Conservation (phyloP, 108 stramenopile genomes). For the Nitzschia sp. region DNA sequence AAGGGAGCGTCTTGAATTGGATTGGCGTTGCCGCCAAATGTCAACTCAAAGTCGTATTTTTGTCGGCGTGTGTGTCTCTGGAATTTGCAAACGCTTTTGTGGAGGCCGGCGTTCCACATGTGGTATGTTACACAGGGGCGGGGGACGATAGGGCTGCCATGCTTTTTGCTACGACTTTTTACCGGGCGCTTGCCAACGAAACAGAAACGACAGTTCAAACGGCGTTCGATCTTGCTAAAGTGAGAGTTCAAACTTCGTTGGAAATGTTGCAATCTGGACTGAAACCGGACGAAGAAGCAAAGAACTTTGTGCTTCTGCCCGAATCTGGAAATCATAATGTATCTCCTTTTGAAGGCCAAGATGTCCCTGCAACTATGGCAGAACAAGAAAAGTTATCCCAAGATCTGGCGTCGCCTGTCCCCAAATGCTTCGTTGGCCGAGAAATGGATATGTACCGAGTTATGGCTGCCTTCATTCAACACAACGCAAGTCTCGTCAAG, state of each 20-base stretch:
- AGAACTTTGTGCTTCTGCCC: not conserved
- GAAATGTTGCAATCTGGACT: not conserved
- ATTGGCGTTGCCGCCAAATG: not conserved
- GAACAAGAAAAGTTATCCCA: no score
- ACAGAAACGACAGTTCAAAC: not conserved
- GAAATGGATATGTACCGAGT: not conserved
- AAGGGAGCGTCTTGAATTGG: not conserved
- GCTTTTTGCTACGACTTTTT: not conserved
- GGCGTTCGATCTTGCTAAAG: not conserved
- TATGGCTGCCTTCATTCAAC: not conserved
- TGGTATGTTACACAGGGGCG: not conserved
- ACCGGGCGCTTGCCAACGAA: not conserved
- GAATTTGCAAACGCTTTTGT: not conserved
- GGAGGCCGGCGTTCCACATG: not conserved
- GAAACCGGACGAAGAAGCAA: not conserved
- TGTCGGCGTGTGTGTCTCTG: not conserved
- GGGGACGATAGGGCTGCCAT: not conserved
- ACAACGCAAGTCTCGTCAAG: not conserved
- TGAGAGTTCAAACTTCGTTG: not conserved
- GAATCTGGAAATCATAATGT: not conserved
- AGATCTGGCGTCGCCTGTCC: not conserved
- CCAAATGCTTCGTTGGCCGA: not conserved
- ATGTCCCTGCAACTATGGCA: not conserved
- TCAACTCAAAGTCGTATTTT: not conserved
- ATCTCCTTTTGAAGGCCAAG: not conserved